Conservation (phyloP, 768 basidiomycete genomes). For the Collybiopsis luxurians region DNA sequence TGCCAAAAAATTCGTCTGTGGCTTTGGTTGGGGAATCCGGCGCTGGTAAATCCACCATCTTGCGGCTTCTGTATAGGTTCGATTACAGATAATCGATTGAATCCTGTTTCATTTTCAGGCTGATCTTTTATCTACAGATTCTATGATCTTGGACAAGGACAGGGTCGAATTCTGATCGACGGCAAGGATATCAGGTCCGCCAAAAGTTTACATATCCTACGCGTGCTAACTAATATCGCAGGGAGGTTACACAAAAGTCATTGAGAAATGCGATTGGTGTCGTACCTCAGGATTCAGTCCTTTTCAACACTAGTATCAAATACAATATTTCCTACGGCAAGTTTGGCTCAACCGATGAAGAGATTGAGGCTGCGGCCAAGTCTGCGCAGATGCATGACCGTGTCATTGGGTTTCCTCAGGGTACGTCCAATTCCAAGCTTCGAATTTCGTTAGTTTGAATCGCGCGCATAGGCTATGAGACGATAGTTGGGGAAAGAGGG, state of each 20-base stretch:
- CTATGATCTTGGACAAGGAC: slow-evolving; percentile 82
- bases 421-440: slow-evolving; percentile 18
- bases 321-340: slow-evolving; percentile 87
- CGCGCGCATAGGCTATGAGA: slow-evolving; percentile 56
- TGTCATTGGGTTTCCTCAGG: slow-evolving; percentile 80
- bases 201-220: not conserved
- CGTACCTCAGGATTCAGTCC: slow-evolving; percentile 81
- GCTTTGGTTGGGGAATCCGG: slow-evolving; percentile 88
- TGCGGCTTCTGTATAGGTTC: slow-evolving; percentile 57
- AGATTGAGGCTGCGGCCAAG: slow-evolving; percentile 75
- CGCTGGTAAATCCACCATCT: slow-evolving; percentile 78
- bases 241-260: slow-evolving; percentile 80
- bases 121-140: slow-evolving; percentile 92
- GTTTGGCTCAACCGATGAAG: slow-evolving; percentile 64
- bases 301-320: slow-evolving; percentile 68
- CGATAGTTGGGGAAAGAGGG: slow-evolving; percentile 88
- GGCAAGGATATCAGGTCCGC: slow-evolving; percentile 70
- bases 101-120: too few species aligned
- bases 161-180: slow-evolving; percentile 80
- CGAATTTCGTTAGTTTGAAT: slow-evolving; percentile 2
- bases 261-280: slow-evolving; percentile 83
- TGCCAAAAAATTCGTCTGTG: slow-evolving; percentile 83
- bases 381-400: slow-evolving; percentile 89
- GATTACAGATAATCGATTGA: too few species aligned
- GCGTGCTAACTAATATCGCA: slow-evolving; percentile 16